Base-by-base conservation (phyloP, 148 eudicot genomes). In the Rhododendron mucronatum region DNA sequence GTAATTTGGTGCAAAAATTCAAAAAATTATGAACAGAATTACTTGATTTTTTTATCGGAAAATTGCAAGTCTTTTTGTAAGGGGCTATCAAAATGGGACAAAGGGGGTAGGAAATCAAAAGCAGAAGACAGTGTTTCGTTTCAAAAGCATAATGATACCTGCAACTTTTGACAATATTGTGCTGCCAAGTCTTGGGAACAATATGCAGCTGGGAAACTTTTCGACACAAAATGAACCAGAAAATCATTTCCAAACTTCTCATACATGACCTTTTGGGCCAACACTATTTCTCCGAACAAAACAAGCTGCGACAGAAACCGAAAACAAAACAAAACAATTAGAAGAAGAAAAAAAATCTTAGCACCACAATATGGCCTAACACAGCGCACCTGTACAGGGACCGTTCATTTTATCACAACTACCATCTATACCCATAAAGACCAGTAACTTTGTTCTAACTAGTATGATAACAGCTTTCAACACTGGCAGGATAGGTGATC, bases 181-280 rank as follows among this genome's bases (percentile, higher is more conserved):
- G 92, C 93, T 85, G 92, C 98, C 92, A 95, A 78, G 90, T 93
- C 98, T 86, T 91, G 98, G 83, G 99, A 89, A 91, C 99, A 95
- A 87, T 93, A 93, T 8, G 91, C 91, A 88, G 91, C 84, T 78
- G 86, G 93, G 20, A 93, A 93, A 74, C 93, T 95, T 91, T 93
- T 93, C 39, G 95, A 91, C 74, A 93, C 92, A 86, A 97, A 92
- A 73, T 91, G 91, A 67, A 90, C 86, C 67, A 97, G 91, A 89
- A 93, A 97, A 83, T 91, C 94, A 67, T 93, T 93, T 63, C 99
- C 99, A 89, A 94, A 91, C 86, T 94, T 95, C 85, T 97, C 98
- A 85, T 94, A 97, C 98, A 97, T 97, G 88, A 95, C 91, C 94
- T 94, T 94, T 89, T 95, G 99, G 44, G 96, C 99, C 53, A 89